Conservation (phyloP, 495 filamentous ascomycete species). For the Aspergillus funiculosus region DNA sequence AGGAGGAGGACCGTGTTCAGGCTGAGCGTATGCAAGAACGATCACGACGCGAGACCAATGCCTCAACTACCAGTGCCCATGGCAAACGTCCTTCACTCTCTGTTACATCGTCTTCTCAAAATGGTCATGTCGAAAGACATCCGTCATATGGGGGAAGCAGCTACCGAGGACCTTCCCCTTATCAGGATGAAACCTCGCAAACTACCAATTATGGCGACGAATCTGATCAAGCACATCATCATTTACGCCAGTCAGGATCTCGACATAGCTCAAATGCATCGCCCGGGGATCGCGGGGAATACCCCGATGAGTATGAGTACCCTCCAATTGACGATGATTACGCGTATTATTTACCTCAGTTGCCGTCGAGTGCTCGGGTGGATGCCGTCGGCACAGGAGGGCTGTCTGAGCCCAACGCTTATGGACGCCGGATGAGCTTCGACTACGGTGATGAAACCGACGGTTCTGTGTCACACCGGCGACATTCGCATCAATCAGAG, state of each 20-base stretch:
- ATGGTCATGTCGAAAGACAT: slow-evolving; percentile 68
- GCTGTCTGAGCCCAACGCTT: slow-evolving; percentile 62
- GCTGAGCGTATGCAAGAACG: slow-evolving; percentile 43
- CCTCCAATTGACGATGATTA: slow-evolving; percentile 42
- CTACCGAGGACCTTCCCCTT: slow-evolving; percentile 65
- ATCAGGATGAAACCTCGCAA: slow-evolving; percentile 51
- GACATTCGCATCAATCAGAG: slow-evolving; percentile 46
- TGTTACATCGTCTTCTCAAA: slow-evolving; percentile 36
- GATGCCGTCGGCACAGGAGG: slow-evolving; percentile 86
- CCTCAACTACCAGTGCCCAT: slow-evolving; percentile 33
- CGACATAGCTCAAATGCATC: slow-evolving; percentile 37
- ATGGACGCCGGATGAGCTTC: slow-evolving; percentile 70
- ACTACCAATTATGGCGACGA: slow-evolving; percentile 10
- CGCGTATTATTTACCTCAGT: slow-evolving; percentile 57
- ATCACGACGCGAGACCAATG: slow-evolving; percentile 48
- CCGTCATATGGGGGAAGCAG: slow-evolving; percentile 64
- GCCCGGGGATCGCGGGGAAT: slow-evolving; percentile 26
- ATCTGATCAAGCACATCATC: slow-evolving; percentile 14
- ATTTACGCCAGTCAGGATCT: slow-evolving; percentile 24
- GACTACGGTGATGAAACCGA: slow-evolving; percentile 82
- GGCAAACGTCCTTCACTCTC: slow-evolving; percentile 21
- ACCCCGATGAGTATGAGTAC: slow-evolving; percentile 41
- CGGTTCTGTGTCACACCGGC: slow-evolving; percentile 42
- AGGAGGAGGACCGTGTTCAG: slow-evolving; percentile 65
- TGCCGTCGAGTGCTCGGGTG: slow-evolving; percentile 50